phyloP scores from a whole-genome alignment of 2,329 filamentous ascomycete genomes.

The Cyphellophora europaea region DNA sequence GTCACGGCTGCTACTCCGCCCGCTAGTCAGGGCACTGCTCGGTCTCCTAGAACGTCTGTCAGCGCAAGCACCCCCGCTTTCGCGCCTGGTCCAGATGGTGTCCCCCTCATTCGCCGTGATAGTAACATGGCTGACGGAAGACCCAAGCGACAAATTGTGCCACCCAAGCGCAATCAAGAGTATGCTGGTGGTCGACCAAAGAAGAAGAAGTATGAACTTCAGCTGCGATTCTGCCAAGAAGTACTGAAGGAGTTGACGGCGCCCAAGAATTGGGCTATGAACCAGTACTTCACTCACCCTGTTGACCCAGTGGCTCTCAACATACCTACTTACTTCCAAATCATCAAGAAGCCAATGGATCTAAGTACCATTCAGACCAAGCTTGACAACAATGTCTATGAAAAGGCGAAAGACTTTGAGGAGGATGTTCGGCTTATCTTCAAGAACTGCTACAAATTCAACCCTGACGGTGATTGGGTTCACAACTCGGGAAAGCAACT shows the following conservation, averaged over 20 bases:
- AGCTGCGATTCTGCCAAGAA: conserved; percentile 82
- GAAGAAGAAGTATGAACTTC: conserved; percentile 79
- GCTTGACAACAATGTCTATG: conserved; percentile 68
- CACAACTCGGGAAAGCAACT: conserved; percentile 62
- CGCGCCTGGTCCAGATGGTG: conserved; percentile 66
- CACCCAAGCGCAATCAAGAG: conserved; percentile 85
- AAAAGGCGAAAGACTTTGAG: conserved; percentile 75
- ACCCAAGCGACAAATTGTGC: conserved; percentile 88
- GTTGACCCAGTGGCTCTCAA: conserved; percentile 91
- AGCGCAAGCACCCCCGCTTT: conserved; percentile 49
- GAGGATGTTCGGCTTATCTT: conserved; percentile 75
- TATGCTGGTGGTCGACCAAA: conserved; percentile 77
- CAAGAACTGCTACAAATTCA: conserved; percentile 87
- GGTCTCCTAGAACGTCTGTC: conserved; percentile 34
- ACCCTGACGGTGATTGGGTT: conserved; percentile 67
- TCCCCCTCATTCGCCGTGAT: conserved; percentile 76
- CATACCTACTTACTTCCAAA: conserved; percentile 83
- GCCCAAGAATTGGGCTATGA: conserved; percentile 57
- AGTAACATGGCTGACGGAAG: conserved; percentile 69
- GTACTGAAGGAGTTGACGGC: conserved; percentile 71
- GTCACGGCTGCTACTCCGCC: conserved; percentile 21
- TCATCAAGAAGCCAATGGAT: conserved; percentile 98
- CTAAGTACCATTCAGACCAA: conserved; percentile 71
- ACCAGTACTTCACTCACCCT: conserved; percentile 67
- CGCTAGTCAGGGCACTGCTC: conserved; percentile 28